phyloP scores from a whole-genome alignment of 176 grass and related monocot species.

The Oryza glaberrima region DNA sequence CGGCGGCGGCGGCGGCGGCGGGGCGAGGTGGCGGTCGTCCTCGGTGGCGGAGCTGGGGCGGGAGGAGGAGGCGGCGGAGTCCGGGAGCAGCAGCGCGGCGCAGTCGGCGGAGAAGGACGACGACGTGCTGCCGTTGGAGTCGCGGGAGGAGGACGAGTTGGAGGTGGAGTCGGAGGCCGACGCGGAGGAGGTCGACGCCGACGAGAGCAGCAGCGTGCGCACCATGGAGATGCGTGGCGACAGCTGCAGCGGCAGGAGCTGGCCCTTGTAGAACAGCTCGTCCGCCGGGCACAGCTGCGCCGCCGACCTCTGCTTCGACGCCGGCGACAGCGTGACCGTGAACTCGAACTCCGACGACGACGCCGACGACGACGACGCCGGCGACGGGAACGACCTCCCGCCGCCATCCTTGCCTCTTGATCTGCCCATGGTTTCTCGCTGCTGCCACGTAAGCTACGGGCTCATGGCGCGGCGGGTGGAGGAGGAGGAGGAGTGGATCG shows the following conservation, averaged over 20 bases:
- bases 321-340: conserved; percentile 81
- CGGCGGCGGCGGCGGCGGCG: background rate
- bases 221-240: conserved; percentile 97
- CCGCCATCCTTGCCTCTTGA: conserved; percentile 41
- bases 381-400: conserved; percentile 70
- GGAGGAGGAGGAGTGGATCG: background rate
- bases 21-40: conserved; percentile 59
- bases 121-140: conserved; percentile 79
- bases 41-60: conserved; percentile 93
- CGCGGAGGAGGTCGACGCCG: conserved; percentile 74
- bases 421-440: conserved; percentile 34
- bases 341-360: conserved; percentile 99
- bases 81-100: conserved; percentile 54
- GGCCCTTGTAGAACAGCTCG: conserved; percentile 98
- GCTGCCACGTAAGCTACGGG: background rate
- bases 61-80: conserved; percentile 74
- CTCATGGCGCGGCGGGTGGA: conserved; percentile 29
- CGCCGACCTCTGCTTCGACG: conserved; percentile 69
- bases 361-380: conserved; percentile 74
- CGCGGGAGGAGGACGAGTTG: conserved; percentile 60
- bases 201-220: conserved; percentile 82
- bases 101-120: conserved; percentile 70
- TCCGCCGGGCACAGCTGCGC: conserved; percentile 86
- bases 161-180: conserved; percentile 79
- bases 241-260: conserved; percentile 95